Conservation (phyloP, 176 grass and related monocot genomes). For the Saccharum spontaneum region DNA sequence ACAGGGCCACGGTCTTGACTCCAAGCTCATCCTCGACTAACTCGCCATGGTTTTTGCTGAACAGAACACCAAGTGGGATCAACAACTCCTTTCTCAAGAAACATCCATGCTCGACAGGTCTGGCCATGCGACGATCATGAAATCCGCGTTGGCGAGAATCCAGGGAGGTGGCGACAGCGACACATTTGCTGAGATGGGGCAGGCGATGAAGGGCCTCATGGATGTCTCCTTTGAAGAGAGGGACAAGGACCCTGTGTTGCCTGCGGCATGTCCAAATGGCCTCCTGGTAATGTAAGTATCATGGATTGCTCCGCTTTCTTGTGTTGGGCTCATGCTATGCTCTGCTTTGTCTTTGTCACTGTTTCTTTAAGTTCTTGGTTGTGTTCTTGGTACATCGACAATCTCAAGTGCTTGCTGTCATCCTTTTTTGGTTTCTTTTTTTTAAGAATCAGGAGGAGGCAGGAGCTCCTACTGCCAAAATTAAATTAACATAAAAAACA, state of each 20-base stretch:
- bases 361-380: neutral
- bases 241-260: neutral
- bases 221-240: neutral
- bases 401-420: neutral
- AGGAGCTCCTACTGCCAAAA: too few relatives aligned
- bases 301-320: neutral
- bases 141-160: neutral
- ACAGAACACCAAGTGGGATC: too few relatives aligned
- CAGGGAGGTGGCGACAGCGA: neutral
- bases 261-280: neutral
- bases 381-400: neutral
- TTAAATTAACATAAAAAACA: too few relatives aligned
- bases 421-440: neutral
- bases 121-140: neutral
- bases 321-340: neutral
- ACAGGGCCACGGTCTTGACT: too few relatives aligned
- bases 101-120: neutral
- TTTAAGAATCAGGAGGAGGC: too few relatives aligned
- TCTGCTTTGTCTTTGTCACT: neutral
- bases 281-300: neutral
- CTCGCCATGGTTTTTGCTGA: too few relatives aligned
- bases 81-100: too few relatives aligned
- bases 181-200: slow-evolving; percentile 4
- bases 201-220: slow-evolving; percentile 14
- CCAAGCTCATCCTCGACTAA: too few relatives aligned